A percentile compares a stretch with the other conserved stretches of the same genome.
phyloP scores from a whole-genome alignment of 352 stramenopile genomes.

The Hyaloperonospora arabidopsidis region DNA sequence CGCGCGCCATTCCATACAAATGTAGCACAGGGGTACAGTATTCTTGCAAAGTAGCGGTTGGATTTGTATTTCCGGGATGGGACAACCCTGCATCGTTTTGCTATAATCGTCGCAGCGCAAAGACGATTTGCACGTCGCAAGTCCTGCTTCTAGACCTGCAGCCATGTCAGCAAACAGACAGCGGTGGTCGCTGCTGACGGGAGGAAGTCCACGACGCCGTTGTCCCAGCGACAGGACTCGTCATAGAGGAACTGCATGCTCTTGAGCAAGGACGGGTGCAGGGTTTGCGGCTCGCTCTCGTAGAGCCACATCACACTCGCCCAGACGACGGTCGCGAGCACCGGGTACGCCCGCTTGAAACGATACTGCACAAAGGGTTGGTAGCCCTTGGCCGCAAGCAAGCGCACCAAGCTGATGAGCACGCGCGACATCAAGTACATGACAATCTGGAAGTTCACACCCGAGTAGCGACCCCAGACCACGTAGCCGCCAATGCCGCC shows the following conservation, averaged over 20 bases:
- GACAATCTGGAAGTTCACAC: conserved; percentile 87
- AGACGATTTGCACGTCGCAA: background rate
- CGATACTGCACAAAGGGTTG: conserved; percentile 54
- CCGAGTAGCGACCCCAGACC: conserved; percentile 78
- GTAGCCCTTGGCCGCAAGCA: conserved; percentile 52
- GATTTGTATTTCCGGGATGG: too few relatives aligned
- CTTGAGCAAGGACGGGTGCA: conserved; percentile 76
- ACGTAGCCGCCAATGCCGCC: conserved; percentile 73
- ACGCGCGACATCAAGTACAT: conserved; percentile 83
- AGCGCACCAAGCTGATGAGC: conserved; percentile 59
- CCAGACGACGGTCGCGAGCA: conserved; percentile 72
- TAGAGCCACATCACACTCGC: conserved; percentile 83
- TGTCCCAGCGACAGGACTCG: conserved; percentile 69
- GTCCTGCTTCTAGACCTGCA: conserved; percentile 36
- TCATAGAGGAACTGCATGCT: conserved; percentile 89
- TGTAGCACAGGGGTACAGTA: too few relatives aligned
- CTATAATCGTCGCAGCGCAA: background rate
- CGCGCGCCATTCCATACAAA: too few relatives aligned
- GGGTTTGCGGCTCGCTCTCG: conserved; percentile 67
- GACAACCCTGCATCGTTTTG: too few relatives aligned
- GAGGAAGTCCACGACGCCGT: conserved; percentile 66
- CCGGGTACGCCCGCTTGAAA: conserved; percentile 74
- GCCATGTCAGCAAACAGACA: conserved; percentile 52
- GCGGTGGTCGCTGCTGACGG: conserved; percentile 65
- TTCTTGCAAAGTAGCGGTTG: too few relatives aligned